A percentile compares a stretch with the other conserved stretches of the same genome.
phyloP scores from a whole-genome alignment of 768 basidiomycete genomes.

The Tylopilus intermedius region DNA sequence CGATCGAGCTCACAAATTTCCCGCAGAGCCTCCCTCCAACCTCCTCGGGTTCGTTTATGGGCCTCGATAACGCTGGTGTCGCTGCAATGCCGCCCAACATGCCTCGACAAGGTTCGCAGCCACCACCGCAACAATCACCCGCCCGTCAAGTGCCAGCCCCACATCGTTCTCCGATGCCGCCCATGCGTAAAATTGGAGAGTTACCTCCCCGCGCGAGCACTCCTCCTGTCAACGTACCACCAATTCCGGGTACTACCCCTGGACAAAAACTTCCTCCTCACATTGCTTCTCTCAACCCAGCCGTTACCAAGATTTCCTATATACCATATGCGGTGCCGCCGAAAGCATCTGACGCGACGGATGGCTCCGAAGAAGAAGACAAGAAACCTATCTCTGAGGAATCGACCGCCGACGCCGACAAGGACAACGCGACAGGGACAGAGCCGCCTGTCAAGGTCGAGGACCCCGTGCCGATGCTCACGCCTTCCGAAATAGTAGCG shows the following conservation, averaged over 20 bases:
- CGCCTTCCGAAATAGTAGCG: conserved; percentile 28
- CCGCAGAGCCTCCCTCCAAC: conserved; percentile 24
- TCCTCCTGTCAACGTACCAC: conserved; percentile 17
- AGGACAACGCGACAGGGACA: conserved; percentile 15
- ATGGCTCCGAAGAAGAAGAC: conserved; percentile 19
- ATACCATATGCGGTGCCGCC: conserved; percentile 21
- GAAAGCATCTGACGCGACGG: conserved; percentile 18
- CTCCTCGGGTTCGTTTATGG: conserved; percentile 19
- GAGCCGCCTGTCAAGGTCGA: conserved; percentile 16
- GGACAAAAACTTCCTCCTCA: conserved; percentile 32
- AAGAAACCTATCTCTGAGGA: conserved; percentile 17
- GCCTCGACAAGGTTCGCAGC: conserved; percentile 23
- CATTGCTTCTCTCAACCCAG: conserved; percentile 29
- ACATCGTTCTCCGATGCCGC: conserved; percentile 21
- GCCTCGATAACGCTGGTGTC: conserved; percentile 15
- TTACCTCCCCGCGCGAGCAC: conserved; percentile 7
- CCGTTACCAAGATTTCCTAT: conserved; percentile 29
- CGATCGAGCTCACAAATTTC: background rate
- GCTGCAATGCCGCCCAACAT: conserved; percentile 8
- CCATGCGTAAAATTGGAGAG: conserved; percentile 21
- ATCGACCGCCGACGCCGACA: conserved; percentile 12
- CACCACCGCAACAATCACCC: conserved; percentile 27
- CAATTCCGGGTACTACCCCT: conserved; percentile 25
- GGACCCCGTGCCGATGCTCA: conserved; percentile 26
- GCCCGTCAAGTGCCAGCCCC: conserved; percentile 14